Evolutionary conservation across 2,329 filamentous ascomycete genomes (phyloP), one percentile per base, ranked within the genome.

Genomic region (Phialocephala subalpina): DNA sequence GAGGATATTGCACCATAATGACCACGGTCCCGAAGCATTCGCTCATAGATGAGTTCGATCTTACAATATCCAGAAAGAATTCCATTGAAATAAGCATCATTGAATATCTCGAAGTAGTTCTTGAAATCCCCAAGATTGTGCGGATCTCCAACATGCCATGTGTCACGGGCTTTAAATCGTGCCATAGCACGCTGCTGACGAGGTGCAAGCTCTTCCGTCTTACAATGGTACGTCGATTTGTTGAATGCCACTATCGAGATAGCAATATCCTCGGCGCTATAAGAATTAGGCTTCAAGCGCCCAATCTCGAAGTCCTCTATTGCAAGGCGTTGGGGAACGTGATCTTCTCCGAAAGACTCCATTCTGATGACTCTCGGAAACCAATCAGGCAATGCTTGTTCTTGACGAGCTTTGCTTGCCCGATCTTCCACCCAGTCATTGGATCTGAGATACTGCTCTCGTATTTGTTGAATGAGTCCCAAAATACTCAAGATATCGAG

Each of bases 301-400:
- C 52, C 60, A n/a, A 57, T 18, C 27, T 62, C 49, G 20, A 57
- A 57, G 27, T 61, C 59, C 18, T 38, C 33, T 8, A 1, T 49
- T 14, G 20, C n/a, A 7, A 16, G 33, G 29, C 27, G 49, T 42
- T 9, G 4, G 56, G 40, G 40, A n/a, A 45, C 5, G 18, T 45
- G 40, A 45, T n/a, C 9, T 11, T 18, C 16, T 11, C n/a, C 40
- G 5, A 64, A 33, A 40, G 14, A 20, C 79, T 58, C 45, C 45
- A 49, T 22, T 12, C 18, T 14, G 6, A 9, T 7, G 40, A n/a
- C 18, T 45, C 9, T 20, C 6, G 9, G 40, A 14, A 45, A 16
- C 18, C 40, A n/a, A 5, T 9, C 9, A 7, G 5, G 8, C 40
- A 14, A 5, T n/a, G 5, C 40, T 12, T 20, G 8, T 6, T 45